Evolutionary conservation across 768 basidiomycete species (phyloP), one percentile per base, ranked within the genome.

Genomic region (Pholiota microspora): DNA sequence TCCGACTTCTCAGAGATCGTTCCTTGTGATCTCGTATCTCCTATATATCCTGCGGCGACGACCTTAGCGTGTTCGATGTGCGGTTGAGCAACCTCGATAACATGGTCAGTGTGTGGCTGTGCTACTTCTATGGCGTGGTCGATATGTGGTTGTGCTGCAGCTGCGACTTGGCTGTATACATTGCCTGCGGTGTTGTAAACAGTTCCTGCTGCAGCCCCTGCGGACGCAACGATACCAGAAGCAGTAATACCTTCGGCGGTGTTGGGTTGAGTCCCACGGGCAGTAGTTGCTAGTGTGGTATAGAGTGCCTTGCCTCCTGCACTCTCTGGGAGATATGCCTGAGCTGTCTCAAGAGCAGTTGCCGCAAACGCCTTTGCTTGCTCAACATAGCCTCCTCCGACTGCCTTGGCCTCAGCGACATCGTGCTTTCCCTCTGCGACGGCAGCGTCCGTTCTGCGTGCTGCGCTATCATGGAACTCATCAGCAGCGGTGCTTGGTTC

Each of bases 361-460:
- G 45, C 51, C 10, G 80, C 82, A 2, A 81, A 46, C 6, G 63
- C 67, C 67, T 79, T 84, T 0, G 80, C 84, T 59, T 83, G 78
- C 21, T 83, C 78, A 5, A 86, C 66, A 59, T 84, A 85, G 0
- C 71, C 71, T 5, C 71, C 70, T 25, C 77, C 77, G 1, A 74
- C 63, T 3, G 73, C 74, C 61, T 79, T 78, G 0, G 73, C 74
- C 10, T 70, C 66, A 6, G 77, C 73, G 1, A 87, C 73, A 54
- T 81, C 77, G 5, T 68, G 65, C 58, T 81, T 73, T 3, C 85
- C 86, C 61, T 88, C 76, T 0, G 72, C 71, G n/a, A 80, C 82
- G 16, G 85, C 86, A 31, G 59, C 51, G 9, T 83, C 68, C 1
- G 80, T 82, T 59, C 71, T 79, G 45, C 69, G 59, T n/a, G 67